These are phyloP conservation scores for Xylaria telfairii DNA, from an alignment of 495 filamentous ascomycete species.

Conservation along the genomic window DNA sequence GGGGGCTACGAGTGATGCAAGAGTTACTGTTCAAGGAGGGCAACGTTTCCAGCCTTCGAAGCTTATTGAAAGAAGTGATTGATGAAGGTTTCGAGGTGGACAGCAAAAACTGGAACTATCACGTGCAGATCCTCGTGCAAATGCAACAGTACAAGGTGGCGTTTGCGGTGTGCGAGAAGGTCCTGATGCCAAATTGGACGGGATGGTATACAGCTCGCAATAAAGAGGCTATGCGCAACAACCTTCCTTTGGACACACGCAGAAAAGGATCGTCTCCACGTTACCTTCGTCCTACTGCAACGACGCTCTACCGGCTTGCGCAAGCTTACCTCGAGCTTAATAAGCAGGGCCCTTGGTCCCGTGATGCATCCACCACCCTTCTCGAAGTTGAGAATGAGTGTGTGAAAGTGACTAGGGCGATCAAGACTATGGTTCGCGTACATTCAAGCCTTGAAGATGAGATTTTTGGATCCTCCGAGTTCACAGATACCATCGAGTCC, in stretches of 20 bases:
- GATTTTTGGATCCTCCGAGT: slow-evolving; percentile 24
- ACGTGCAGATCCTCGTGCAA: slow-evolving; percentile 58
- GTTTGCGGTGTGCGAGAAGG: slow-evolving; percentile 71
- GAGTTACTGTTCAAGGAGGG: slow-evolving; percentile 55
- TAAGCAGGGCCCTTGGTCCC: slow-evolving; percentile 41
- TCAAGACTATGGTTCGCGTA: slow-evolving; percentile 43
- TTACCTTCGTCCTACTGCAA: slow-evolving; percentile 44
- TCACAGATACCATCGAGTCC: not conserved
- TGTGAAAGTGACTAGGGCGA: slow-evolving; percentile 38
- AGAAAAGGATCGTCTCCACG: slow-evolving; percentile 38
- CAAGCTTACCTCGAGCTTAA: slow-evolving; percentile 49
- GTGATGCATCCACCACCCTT: slow-evolving; percentile 31
- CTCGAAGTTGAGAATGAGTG: slow-evolving; percentile 38
- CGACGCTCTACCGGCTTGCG: slow-evolving; percentile 49
- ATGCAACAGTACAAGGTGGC: slow-evolving; percentile 54
- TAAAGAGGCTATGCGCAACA: slow-evolving; percentile 26
- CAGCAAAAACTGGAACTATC: slow-evolving; percentile 66
- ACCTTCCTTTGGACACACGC: slow-evolving; percentile 45
- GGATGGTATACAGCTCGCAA: slow-evolving; percentile 62
- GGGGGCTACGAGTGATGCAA: slow-evolving; percentile 66
- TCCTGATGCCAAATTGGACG: slow-evolving; percentile 75
- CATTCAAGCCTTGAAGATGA: slow-evolving; percentile 36
- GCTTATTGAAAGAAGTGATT: slow-evolving; percentile 58
- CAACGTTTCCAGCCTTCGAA: slow-evolving; percentile 53
- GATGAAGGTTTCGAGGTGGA: slow-evolving; percentile 70